Percentiles rank a stretch among this genome's conserved stretches.
Evolutionary conservation across 1,284 basidiomycete species (phyloP).

Genomic region (Xerocomus nothofagi): DNA sequence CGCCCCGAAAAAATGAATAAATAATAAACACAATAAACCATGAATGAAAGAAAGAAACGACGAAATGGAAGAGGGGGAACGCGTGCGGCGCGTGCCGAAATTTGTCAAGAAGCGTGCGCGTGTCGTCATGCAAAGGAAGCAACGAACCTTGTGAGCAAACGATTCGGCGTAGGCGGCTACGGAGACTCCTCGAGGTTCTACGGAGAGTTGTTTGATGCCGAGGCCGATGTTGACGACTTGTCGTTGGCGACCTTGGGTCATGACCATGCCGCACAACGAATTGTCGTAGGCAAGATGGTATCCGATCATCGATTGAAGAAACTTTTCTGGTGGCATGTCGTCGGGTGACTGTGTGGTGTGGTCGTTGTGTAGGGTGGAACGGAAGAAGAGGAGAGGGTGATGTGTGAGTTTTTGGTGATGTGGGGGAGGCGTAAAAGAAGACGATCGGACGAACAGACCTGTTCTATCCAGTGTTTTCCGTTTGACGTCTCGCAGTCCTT

Average conservation of each 20-base stretch:
- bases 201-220: slow-evolving; percentile 63
- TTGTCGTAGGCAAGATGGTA: slow-evolving; percentile 70
- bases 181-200: slow-evolving; percentile 56
- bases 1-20: neutral
- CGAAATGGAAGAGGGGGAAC: neutral
- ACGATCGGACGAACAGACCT: slow-evolving; percentile 44
- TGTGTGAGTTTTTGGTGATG: slow-evolving; percentile 2
- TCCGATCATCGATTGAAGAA: slow-evolving; percentile 70
- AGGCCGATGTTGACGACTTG: slow-evolving; percentile 78
- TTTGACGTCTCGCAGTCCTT: slow-evolving; percentile 55
- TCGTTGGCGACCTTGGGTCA: slow-evolving; percentile 72
- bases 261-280: slow-evolving; percentile 75
- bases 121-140: neutral
- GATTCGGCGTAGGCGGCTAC: slow-evolving; percentile 67
- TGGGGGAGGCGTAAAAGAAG: neutral
- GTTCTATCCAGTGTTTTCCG: slow-evolving; percentile 81
- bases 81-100: neutral
- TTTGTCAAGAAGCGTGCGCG: neutral
- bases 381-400: neutral
- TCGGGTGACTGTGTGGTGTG: slow-evolving; percentile 38
- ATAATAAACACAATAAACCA: neutral
- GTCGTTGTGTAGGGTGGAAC: neutral
- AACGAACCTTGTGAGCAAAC: slow-evolving; percentile 66
- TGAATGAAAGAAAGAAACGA: neutral
- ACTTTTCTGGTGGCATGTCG: slow-evolving; percentile 60